phyloP scores from a whole-genome alignment of 768 basidiomycete genomes.

The Lentinula raphanica region DNA sequence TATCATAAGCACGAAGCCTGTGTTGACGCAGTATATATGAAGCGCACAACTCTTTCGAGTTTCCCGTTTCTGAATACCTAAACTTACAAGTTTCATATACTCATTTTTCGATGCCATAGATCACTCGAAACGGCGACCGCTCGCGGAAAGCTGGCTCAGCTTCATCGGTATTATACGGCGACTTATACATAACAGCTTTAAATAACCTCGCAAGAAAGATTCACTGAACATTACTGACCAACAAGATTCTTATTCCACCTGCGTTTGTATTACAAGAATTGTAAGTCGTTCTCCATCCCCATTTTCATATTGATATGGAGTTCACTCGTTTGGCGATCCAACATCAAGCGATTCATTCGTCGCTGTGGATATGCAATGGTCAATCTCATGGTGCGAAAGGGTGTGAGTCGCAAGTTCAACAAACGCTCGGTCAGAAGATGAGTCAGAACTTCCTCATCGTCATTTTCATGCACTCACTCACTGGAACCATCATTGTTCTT shows the following conservation, averaged over 20 bases:
- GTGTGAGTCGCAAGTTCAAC: too few species aligned
- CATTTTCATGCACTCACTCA: constrained; percentile 23
- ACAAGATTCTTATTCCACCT: constrained; percentile 33
- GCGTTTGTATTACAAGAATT: constrained; percentile 21
- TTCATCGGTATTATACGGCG: constrained; percentile 29
- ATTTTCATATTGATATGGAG: background rate
- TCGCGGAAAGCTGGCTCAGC: background rate
- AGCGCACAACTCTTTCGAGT: too few species aligned
- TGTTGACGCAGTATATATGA: too few species aligned
- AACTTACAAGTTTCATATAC: too few species aligned
- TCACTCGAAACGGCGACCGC: too few species aligned
- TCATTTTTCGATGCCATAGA: too few species aligned
- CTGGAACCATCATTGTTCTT: constrained; percentile 21
- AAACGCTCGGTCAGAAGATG: constrained; percentile 16
- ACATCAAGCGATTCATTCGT: constrained; percentile 24
- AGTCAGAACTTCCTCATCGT: constrained; percentile 20
- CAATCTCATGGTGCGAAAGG: constrained; percentile 21
- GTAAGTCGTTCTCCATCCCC: constrained; percentile 19
- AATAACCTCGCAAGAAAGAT: constrained; percentile 24
- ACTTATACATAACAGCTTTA: constrained; percentile 35
- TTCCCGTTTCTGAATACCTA: too few species aligned
- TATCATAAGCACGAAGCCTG: too few species aligned
- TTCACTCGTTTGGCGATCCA: constrained; percentile 26
- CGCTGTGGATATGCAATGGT: constrained; percentile 22
- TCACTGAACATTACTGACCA: constrained; percentile 27